Base-by-base conservation (phyloP, 2,329 filamentous ascomycete species). In the Sporothrix sp. region DNA sequence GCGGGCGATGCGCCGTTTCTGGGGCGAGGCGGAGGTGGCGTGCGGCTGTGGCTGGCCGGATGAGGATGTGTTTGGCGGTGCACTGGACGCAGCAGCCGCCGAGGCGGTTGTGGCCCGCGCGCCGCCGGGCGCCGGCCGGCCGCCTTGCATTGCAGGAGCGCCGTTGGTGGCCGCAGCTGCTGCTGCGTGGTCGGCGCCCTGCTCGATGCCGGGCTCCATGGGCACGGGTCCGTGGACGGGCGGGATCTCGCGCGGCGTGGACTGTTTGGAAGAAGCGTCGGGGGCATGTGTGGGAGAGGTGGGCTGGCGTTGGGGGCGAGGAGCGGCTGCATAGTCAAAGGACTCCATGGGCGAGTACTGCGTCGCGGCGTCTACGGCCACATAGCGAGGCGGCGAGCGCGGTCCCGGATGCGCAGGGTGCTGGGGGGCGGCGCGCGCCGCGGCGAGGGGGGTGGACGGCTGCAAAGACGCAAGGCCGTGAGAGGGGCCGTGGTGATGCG, bases 271-370 rank as follows among this genome's bases (percentile, higher is more conserved):
- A 20, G 40, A 44, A 4, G 30, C 11, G 18, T 35, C 42, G 11
- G 20, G 20, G 32, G 30, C 28, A 25, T 35, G 28, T 4, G 28
- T 18, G 14, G 23, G 13, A 20, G 43, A 46, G 33, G 51, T 18
- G n/a, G 48, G 32, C n/a, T 18, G 48, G 18, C 43, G 47, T 21
- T 47, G 45, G 23, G 51, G 48, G 21, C 23, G 51, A 30, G 48
- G 52, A 13, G 47, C 35, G 18, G 56, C 47, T 30, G 59, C 64
- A 56, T 69, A 68, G 57, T 70, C 64, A 57, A 70, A 67, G 35
- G 66, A 66, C 60, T 73, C 70, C 69, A 71, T 72, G 38, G 71
- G 70, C 59, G 70, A 73, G 58, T 72, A 72, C 59, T 73, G 71
- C 20, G 70, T 72, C 44, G 67, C 69, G 47, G 69, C 70, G 59